Evolutionary conservation across 2,329 filamentous ascomycete genomes (phyloP).

Genomic region (Helotiales sp.): DNA sequence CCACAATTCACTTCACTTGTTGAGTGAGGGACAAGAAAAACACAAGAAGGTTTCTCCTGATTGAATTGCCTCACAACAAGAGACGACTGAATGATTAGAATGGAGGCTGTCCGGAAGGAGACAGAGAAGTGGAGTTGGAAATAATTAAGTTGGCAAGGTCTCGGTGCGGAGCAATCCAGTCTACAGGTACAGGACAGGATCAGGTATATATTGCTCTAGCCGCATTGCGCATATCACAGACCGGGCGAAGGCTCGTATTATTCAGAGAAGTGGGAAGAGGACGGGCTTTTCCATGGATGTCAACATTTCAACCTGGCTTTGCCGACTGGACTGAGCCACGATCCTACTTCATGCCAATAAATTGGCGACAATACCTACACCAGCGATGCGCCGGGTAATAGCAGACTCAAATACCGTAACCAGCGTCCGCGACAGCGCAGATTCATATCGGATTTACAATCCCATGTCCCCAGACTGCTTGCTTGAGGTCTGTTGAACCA

Average conservation of each 20-base stretch:
- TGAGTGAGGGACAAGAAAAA: background rate
- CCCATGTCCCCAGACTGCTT: background rate
- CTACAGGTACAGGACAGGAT: background rate
- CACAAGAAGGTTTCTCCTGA: background rate
- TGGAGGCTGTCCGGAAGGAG: background rate
- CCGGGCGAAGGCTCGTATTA: constrained; percentile 6
- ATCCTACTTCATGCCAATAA: background rate
- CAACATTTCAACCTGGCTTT: background rate
- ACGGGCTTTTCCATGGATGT: background rate
- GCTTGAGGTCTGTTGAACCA: background rate
- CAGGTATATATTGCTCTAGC: constrained; percentile 6
- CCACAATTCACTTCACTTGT: background rate
- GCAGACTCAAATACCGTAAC: background rate
- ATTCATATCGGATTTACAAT: background rate
- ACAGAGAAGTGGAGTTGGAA: background rate
- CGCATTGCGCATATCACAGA: background rate
- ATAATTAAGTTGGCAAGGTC: background rate
- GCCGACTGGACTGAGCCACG: constrained; percentile 2
- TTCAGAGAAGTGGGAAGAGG: background rate
- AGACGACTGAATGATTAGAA: background rate
- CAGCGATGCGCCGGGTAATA: constrained; percentile 4
- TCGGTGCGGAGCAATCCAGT: background rate
- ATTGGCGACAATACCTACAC: background rate
- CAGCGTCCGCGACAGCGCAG: background rate
- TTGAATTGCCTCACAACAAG: background rate